phyloP scores from a whole-genome alignment of 2,329 filamentous ascomycete genomes.

The Arthrobotrys conoides region DNA sequence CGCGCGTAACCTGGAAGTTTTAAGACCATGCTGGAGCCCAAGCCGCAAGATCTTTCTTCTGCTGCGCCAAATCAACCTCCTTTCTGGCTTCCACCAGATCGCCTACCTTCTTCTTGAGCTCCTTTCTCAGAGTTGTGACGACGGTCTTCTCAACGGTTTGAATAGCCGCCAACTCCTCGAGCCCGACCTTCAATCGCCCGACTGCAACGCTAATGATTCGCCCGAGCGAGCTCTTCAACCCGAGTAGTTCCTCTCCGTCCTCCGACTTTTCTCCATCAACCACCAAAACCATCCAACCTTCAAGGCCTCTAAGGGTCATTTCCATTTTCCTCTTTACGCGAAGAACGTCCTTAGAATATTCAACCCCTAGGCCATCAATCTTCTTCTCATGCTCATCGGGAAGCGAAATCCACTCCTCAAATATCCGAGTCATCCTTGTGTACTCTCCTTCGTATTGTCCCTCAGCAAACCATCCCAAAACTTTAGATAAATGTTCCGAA shows the following conservation, averaged over 20 bases:
- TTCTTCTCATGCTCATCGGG: conserved; percentile 48
- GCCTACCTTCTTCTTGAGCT: conserved; percentile 39
- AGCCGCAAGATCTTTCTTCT: conserved; percentile 48
- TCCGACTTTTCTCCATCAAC: conserved; percentile 31
- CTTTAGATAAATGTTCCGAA: conserved; percentile 54
- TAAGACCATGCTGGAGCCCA: conserved; percentile 53
- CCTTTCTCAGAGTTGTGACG: conserved; percentile 38
- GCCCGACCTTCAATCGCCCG: conserved; percentile 38
- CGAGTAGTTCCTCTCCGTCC: neutral
- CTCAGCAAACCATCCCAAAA: conserved; percentile 53
- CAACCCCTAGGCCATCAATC: conserved; percentile 45
- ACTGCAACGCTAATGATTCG: conserved; percentile 38
- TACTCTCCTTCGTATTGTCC: conserved; percentile 56
- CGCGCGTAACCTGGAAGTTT: neutral
- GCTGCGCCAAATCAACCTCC: conserved; percentile 30
- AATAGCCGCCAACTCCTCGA: conserved; percentile 43
- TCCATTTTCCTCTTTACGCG: conserved; percentile 55
- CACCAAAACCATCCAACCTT: conserved; percentile 49
- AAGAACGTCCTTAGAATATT: conserved; percentile 38
- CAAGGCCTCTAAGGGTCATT: conserved; percentile 47
- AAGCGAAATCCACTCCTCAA: conserved; percentile 50
- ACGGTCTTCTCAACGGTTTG: conserved; percentile 50
- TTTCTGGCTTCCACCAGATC: conserved; percentile 46
- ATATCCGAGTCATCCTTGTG: conserved; percentile 45
- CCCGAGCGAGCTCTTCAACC: conserved; percentile 43